These are phyloP conservation scores for Saururus chinensis DNA, from an alignment of 164 flowering plant genomes.

Conservation along the genomic window DNA sequence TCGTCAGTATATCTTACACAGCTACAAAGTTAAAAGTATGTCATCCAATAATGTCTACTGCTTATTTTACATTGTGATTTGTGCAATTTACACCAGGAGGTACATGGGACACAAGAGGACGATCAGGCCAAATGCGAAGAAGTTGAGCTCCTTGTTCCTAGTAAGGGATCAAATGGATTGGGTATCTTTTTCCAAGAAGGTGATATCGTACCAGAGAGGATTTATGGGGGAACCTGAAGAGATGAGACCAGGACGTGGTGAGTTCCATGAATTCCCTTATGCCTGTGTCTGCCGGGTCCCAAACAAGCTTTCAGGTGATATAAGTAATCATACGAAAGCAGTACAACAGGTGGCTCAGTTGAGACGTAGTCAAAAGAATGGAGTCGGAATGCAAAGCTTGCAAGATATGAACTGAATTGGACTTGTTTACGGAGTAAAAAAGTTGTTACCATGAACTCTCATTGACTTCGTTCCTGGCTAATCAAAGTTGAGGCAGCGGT, in stretches of 20 bases:
- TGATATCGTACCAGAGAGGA: slow-evolving; percentile 68
- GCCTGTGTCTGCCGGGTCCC: slow-evolving; percentile 71
- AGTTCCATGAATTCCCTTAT: slow-evolving; percentile 79
- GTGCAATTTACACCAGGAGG: slow-evolving; percentile 48
- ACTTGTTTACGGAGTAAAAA: too few species aligned
- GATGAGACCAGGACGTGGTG: slow-evolving; percentile 77
- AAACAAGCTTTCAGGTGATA: neutral
- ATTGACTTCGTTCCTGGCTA: too few species aligned
- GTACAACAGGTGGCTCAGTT: neutral
- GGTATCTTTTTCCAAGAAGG: slow-evolving; percentile 64
- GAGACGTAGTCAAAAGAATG: neutral
- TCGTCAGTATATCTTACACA: too few species aligned
- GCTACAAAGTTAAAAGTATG: neutral
- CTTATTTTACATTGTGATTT: neutral
- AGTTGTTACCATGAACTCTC: too few species aligned
- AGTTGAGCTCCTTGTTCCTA: slow-evolving; percentile 67
- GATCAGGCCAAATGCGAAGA: slow-evolving; percentile 87
- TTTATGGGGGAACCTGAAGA: slow-evolving; percentile 99
- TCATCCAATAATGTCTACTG: neutral
- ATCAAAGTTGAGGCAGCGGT: too few species aligned
- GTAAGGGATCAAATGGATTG: slow-evolving; percentile 56
- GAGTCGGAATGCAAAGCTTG: neutral
- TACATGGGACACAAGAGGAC: slow-evolving; percentile 96
- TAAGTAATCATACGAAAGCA: neutral
- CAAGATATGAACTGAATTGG: too few species aligned